These are phyloP conservation scores for Elsinoe australis DNA, from an alignment of 2,329 filamentous ascomycete species.

Conservation along the genomic window DNA sequence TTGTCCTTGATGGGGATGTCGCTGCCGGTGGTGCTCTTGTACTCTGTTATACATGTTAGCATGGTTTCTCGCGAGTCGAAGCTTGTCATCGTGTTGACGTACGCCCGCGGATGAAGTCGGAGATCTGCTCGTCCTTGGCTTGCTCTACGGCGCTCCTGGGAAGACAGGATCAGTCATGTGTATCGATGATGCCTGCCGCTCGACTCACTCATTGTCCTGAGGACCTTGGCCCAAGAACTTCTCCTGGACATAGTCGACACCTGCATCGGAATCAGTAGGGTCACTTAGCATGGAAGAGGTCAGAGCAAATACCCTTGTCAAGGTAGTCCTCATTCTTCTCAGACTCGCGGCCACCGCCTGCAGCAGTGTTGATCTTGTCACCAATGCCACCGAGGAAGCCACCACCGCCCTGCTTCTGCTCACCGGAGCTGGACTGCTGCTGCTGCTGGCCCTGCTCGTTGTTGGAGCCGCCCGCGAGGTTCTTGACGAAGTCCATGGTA, in stretches of 20 bases:
- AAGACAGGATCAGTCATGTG: neutral
- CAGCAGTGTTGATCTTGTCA: constrained; percentile 62
- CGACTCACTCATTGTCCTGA: constrained; percentile 53
- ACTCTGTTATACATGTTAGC: constrained; percentile 37
- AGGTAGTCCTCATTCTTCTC: constrained; percentile 79
- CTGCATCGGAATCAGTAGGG: constrained; percentile 37
- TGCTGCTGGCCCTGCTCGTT: constrained; percentile 29
- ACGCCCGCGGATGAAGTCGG: constrained; percentile 55
- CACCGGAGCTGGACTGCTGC: constrained; percentile 23
- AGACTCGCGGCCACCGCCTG: constrained; percentile 63
- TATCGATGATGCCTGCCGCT: constrained; percentile 33
- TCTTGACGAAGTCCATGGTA: constrained; percentile 44
- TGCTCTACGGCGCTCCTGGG: constrained; percentile 59
- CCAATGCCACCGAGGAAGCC: constrained; percentile 53
- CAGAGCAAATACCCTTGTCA: constrained; percentile 58
- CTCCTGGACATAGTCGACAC: constrained; percentile 70
- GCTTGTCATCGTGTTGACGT: constrained; percentile 28
- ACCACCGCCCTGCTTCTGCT: constrained; percentile 27
- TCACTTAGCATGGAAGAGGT: constrained; percentile 13
- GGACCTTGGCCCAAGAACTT: constrained; percentile 61
- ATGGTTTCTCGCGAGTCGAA: neutral
- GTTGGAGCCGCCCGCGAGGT: constrained; percentile 36
- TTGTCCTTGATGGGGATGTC: constrained; percentile 67
- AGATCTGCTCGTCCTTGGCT: constrained; percentile 73
- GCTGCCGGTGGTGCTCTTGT: constrained; percentile 60